Percentiles rank a stretch among this genome's conserved stretches.
These are phyloP conservation scores for Populus hybrid DNA, from an alignment of 441 rosid genomes.

Conservation along the genomic window DNA sequence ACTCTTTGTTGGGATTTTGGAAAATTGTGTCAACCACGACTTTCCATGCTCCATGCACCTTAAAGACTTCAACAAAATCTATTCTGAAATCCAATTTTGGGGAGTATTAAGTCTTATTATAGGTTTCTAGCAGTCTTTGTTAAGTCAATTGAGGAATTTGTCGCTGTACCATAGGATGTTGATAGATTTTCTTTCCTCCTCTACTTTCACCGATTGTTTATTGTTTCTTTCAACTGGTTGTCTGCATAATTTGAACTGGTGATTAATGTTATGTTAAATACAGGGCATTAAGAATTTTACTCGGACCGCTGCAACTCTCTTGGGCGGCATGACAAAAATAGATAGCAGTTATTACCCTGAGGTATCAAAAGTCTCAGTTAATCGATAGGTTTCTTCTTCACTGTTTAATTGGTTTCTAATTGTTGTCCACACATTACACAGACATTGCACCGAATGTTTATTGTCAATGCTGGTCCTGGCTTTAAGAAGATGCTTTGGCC, in stretches of 20 bases:
- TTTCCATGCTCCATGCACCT: not conserved
- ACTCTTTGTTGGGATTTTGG: not conserved
- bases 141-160: not conserved
- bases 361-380: conserved; percentile 44
- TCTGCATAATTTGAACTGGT: conserved; percentile 27
- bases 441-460: conserved; percentile 86
- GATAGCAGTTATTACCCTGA: conserved; percentile 95
- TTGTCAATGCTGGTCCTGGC: conserved; percentile 95
- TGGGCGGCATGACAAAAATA: conserved; percentile 71
- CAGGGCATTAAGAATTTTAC: conserved; percentile 94
- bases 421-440: conserved; percentile 31
- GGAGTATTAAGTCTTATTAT: not conserved
- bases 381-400: conserved; percentile 1
- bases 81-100: not conserved
- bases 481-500: conserved; percentile 99
- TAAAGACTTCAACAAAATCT: not conserved
- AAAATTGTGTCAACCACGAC: not conserved
- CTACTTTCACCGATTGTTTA: not conserved
- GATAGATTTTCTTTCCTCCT: conserved; percentile 6
- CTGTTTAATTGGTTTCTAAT: conserved; percentile 20
- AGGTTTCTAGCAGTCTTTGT: not conserved
- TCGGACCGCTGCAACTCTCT: conserved; percentile 78
- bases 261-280: conserved; percentile 24
- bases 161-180: not conserved
- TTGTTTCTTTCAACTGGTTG: conserved; percentile 5